These are phyloP conservation scores for Phytopythium vexans DNA, from an alignment of 352 stramenopile genomes.

Conservation along the genomic window DNA sequence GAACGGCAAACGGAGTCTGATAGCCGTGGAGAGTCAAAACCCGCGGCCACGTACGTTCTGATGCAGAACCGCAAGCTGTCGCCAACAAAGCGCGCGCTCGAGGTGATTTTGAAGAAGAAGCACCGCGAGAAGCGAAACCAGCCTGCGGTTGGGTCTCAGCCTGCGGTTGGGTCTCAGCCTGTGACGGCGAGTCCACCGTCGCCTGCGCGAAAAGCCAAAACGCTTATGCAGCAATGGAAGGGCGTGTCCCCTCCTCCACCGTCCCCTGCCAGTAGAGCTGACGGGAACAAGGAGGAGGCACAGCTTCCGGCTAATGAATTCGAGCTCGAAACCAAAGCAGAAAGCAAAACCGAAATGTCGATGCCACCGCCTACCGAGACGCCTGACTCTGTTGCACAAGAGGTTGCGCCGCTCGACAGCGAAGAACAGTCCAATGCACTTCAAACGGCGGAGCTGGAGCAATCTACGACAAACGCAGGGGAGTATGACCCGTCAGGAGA, in stretches of 20 bases:
- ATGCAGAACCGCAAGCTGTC: constrained; percentile 67
- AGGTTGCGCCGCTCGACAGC: no score
- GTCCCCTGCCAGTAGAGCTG: no score
- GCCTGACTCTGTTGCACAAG: no score
- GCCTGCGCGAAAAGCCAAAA: constrained; percentile 17
- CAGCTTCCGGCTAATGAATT: no score
- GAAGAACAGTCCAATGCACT: no score
- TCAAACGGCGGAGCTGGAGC: no score
- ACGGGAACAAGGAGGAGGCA: no score
- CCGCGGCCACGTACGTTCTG: constrained; percentile 48
- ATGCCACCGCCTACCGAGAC: no score
- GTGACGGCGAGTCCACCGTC: constrained; percentile 1
- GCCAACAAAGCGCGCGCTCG: constrained; percentile 62
- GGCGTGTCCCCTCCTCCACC: neutral
- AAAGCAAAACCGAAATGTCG: no score
- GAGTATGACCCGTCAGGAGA: constrained; percentile 1
- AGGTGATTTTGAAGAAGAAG: constrained; percentile 68
- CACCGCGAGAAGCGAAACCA: constrained; percentile 33
- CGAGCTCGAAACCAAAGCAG: no score
- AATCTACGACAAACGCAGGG: no score
- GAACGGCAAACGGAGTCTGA: constrained; percentile 1
- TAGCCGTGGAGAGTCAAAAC: constrained; percentile 10
- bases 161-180: neutral
- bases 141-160: neutral
- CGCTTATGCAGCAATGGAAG: constrained; percentile 16